Evolutionary conservation across 2,329 filamentous ascomycete species (phyloP), one percentile per base, ranked within the genome.

Genomic region (Kalmusia sp.): DNA sequence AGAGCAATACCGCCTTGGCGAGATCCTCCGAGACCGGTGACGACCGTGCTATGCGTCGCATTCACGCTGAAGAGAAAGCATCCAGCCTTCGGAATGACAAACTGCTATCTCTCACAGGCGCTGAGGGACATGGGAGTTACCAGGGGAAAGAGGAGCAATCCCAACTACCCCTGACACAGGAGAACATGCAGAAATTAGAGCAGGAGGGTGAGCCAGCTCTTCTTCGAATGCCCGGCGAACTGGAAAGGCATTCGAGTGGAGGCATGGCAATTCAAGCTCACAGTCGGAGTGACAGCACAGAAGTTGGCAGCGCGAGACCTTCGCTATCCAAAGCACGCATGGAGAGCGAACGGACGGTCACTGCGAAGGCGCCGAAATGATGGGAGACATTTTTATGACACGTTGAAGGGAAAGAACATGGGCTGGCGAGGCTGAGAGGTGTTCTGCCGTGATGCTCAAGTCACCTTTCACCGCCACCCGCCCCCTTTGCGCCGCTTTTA

Each of bases 1-100:
- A 74, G 22, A 74, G 71, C 44, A 68, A 72, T 34, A 57, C 69
- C 12, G 71, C 76, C n/a, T 58, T 79, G 44, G 73, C 72, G 22
- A 69, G 68, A 33, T 73, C 71, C n/a, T 63, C 73, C 17, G 73
- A 79, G 55, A 74, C 67, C n/a, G 76, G 80, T 53, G 75, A 74
- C 11, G 80, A 83, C 38, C 71, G 77, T 24, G 77, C 71, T 3
- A 68, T 78, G 50, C 68, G 78, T 41, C 73, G 80, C n/a, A 77
- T 79, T 41, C 70, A 78, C 14, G 79, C 80, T 6, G 82, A 84
- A 65, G 83, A 85, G 59, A 81, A 82, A 65, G 83, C 83, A 3
- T 80, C 79, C 22, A 70, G 74, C 43, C 67, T 85, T 4, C 75
- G 83, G 14, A 81, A 86, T 60, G 80, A 84, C 53, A 84, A 84